A percentile compares a stretch with the other conserved stretches of the same genome.
These are phyloP conservation scores for Lasiosphaeria hispida DNA, from an alignment of 495 filamentous ascomycete genomes.

Conservation along the genomic window DNA sequence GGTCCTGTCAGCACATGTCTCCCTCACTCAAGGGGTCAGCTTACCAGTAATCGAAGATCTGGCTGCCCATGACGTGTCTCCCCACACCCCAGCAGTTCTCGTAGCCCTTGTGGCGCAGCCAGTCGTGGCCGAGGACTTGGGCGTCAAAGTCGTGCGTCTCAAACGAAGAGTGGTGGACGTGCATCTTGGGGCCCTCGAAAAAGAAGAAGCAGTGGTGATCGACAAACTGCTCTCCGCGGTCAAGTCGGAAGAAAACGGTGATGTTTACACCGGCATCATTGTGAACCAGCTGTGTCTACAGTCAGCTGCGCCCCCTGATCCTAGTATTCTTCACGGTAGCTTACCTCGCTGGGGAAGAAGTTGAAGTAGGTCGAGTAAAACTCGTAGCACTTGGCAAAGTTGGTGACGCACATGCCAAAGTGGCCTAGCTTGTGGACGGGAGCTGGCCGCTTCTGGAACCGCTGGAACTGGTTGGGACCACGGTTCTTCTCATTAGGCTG, in stretches of 20 bases:
- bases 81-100: slow-evolving; percentile 70
- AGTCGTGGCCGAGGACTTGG: slow-evolving; percentile 71
- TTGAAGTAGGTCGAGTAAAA: slow-evolving; percentile 72
- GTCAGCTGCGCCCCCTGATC: no score
- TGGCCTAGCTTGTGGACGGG: slow-evolving; percentile 74
- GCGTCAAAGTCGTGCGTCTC: slow-evolving; percentile 77
- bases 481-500: slow-evolving; percentile 50
- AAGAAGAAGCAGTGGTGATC: slow-evolving; percentile 80
- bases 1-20: neutral
- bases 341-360: slow-evolving; percentile 55
- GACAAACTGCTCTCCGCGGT: slow-evolving; percentile 56
- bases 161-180: slow-evolving; percentile 71
- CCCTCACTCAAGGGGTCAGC: neutral
- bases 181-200: slow-evolving; percentile 47
- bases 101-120: slow-evolving; percentile 62
- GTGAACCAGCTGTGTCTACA: slow-evolving; percentile 41
- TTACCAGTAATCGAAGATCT: slow-evolving; percentile 71
- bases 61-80: slow-evolving; percentile 63
- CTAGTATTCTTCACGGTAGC: neutral
- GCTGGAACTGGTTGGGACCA: slow-evolving; percentile 45
- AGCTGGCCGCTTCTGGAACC: slow-evolving; percentile 62
- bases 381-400: slow-evolving; percentile 54
- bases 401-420: slow-evolving; percentile 61
- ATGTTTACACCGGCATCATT: slow-evolving; percentile 49
- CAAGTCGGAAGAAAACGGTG: slow-evolving; percentile 62